Base-by-base conservation (phyloP, 179 eudicot genomes). In the Beta macrorhiza region DNA sequence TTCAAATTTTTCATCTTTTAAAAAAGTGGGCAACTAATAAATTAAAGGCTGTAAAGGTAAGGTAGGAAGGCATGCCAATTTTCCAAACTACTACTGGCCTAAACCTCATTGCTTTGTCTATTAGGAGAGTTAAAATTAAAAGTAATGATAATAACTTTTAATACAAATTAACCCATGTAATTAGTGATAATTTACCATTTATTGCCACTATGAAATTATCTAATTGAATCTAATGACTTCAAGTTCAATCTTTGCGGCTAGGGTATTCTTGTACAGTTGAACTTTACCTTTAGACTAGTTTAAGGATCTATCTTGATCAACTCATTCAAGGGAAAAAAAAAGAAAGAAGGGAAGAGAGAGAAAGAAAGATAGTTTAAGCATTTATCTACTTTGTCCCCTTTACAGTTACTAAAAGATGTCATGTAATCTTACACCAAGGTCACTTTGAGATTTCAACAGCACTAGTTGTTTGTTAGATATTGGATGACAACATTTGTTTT, bases 31-130 rank as follows among this genome's bases (percentile, higher is more conserved):
- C 45, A 80, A 73, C 55, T 78, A 88, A 86, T 84, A 65, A 81
- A 81, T 84, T 85, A 78, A 87, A 91, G 84, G 93, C 91, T 87
- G 88, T 88, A 89, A 90, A 90, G 88, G 82, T 74, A 81, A 81
- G 74, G 88, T 85, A 86, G 73, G 85, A 86, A 12, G 83, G 70
- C 88, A 84, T 80, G 86, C 86, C 81, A 83, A 82, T 76, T 87
- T 89, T 83, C 85, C 82, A 72, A 86, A 82, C 82, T 83, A 80
- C 85, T 82, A 87, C 78, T 56, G 49, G 47, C 32, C 49, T 67
- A 62, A 20, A 8, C 89, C 67, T 62, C 72, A 78, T 82, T 85
- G 79, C 84, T 84, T 90, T 87, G 88, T 87, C 89, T 85, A 84
- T 88, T 79, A 79, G 80, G 88, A 85, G 49, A 42, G 25, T 76